Evolutionary conservation across 179 eudicot genomes (phyloP), one percentile per base, ranked within the genome.

Genomic region (Sideroxylon spinosum): DNA sequence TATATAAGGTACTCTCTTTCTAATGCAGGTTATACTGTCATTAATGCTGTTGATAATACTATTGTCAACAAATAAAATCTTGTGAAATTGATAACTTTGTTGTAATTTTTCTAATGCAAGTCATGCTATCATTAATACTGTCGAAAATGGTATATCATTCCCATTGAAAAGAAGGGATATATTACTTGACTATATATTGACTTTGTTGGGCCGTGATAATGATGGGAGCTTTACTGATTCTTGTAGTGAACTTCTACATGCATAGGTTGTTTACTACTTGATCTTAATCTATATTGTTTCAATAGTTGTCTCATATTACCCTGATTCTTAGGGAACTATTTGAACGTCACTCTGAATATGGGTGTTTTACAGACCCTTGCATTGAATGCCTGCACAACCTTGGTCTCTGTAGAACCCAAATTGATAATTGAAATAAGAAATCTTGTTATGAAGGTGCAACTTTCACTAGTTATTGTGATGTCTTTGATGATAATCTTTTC

Each of bases 361-460:
- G 53, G 63, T 83, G 57, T 76, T 66, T 37, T 86, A 72, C 83
- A 95, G 99, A 91, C 94, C 83, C 97, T 95, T 85, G 99, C 99
- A 82, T 82, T 95, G 78, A 90, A 93, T 88, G 99, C 99, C 76
- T 95, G 99, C 86, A 93, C 98, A 67, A 95, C 99, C 73, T 85
- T 95, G 85, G 99, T 95, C 70, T 95, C 99, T 68, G 99, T 95
- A 81, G 99, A 95, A 89, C 99, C 99, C 74, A 95, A 88, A 84
- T 77, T 95, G 79, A 88, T 96, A 56, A 82, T 84, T 82, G 99
- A 92, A 78, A 95, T 97, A 70, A 88, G 97, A 82, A 93, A 95
- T 80, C 91, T 68, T 78, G 91, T 95, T 76, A 78, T 95, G 87
- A 95, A 92, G 99, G 99, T 95, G 85, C 68, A 59, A 60, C 52